Evolutionary conservation across 768 basidiomycete genomes (phyloP).

Genomic region (Gloeopeniophorella convolvens): DNA sequence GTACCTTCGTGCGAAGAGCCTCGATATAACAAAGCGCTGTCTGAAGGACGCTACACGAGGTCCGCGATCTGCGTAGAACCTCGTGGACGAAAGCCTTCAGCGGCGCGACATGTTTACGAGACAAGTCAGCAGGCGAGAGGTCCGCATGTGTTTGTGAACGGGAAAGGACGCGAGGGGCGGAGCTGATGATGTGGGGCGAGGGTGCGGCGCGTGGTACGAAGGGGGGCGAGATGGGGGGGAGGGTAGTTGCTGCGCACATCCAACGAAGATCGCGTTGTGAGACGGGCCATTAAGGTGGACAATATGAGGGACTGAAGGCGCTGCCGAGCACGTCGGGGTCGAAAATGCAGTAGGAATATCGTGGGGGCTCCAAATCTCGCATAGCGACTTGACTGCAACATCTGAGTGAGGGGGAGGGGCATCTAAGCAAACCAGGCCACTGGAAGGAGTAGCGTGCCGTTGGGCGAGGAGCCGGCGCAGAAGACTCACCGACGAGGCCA

Average conservation of each 20-base stretch:
- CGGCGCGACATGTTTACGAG: conserved; percentile 40
- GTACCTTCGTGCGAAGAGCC: conserved; percentile 66
- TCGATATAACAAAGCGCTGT: conserved; percentile 86
- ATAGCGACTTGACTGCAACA: conserved; percentile 71
- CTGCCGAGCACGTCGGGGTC: conserved; percentile 27
- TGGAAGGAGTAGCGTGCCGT: conserved; percentile 2
- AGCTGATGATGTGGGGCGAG: conserved; percentile 27
- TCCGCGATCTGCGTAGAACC: conserved; percentile 79
- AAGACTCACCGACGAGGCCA: conserved; percentile 60
- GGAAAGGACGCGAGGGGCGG: conserved; percentile 19
- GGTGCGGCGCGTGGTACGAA: conserved; percentile 30
- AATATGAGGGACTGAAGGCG: conserved; percentile 14
- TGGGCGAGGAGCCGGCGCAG: conserved; percentile 4
- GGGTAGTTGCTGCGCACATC: conserved; percentile 40
- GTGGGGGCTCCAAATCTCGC: conserved; percentile 75
- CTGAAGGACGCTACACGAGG: conserved; percentile 77
- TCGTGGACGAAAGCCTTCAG: conserved; percentile 82
- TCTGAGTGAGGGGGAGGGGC: conserved; percentile 36
- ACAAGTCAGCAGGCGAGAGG: conserved; percentile 19
- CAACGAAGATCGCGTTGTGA: conserved; percentile 15
- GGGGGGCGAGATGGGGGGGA: conserved; percentile 49
- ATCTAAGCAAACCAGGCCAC: conserved; percentile 7
- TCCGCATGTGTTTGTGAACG: conserved; percentile 25
- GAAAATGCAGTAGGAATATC: conserved; percentile 59
- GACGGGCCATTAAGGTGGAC: conserved; percentile 25